Evolutionary conservation across 305 asterid species (phyloP).

Genomic region (Andrographis paniculata): DNA sequence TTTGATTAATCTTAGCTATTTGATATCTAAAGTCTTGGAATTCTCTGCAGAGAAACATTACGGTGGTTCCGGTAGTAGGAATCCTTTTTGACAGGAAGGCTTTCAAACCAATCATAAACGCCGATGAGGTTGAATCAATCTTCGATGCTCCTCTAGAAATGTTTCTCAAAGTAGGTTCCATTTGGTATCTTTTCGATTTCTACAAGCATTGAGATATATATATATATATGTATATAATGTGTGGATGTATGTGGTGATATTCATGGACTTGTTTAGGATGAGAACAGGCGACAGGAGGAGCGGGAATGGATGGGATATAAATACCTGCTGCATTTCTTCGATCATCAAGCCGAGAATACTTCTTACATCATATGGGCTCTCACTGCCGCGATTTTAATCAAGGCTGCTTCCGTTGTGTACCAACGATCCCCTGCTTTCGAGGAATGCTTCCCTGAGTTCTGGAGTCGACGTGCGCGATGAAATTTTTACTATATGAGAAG

Average conservation of each 20-base stretch:
- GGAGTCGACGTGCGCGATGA: constrained; percentile 31
- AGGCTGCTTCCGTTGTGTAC: constrained; percentile 55
- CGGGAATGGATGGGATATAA: constrained; percentile 51
- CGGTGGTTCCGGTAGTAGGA: constrained; percentile 68
- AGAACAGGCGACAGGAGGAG: constrained; percentile 54
- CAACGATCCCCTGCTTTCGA: constrained; percentile 46
- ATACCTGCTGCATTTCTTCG: constrained; percentile 64
- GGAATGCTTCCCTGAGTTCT: constrained; percentile 50
- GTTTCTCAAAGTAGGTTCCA: constrained; percentile 61
- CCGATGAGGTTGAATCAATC: constrained; percentile 64
- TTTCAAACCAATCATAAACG: constrained; percentile 42
- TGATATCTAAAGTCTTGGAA: neutral
- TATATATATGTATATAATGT: too few species aligned
- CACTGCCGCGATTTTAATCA: constrained; percentile 71
- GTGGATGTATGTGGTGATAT: neutral
- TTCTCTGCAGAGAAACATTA: constrained; percentile 37
- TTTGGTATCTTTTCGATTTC: neutral
- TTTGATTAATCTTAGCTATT: too few species aligned
- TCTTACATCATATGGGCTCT: constrained; percentile 65
- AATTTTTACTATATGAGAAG: too few species aligned
- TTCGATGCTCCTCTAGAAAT: constrained; percentile 76
- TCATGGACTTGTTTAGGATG: constrained; percentile 34
- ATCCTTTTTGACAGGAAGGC: constrained; percentile 40
- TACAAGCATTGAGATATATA: too few species aligned
- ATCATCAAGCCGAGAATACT: constrained; percentile 31